Evolutionary conservation across 2,329 filamentous ascomycete species (phyloP).

Genomic region (Immersiporthe knoxdaviesiana): DNA sequence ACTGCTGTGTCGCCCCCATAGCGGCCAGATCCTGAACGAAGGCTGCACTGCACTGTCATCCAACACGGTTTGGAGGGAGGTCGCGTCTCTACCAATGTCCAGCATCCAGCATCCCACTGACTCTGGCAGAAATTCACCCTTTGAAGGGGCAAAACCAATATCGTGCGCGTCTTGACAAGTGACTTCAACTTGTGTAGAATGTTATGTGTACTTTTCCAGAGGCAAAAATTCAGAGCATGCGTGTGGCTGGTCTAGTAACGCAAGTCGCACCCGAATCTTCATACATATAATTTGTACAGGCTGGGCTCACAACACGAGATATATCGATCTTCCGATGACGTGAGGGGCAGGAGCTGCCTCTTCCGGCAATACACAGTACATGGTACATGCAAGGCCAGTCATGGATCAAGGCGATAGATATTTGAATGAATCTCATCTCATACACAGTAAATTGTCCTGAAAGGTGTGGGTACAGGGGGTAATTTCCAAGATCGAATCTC

Average conservation of each 20-base stretch:
- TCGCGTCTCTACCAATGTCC: neutral
- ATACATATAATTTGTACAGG: neutral
- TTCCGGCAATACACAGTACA: too few relatives aligned
- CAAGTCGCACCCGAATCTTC: neutral
- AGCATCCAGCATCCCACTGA: too few relatives aligned
- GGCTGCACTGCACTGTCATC: constrained; percentile 2
- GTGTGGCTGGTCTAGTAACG: neutral
- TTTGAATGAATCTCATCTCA: neutral
- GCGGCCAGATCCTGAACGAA: neutral
- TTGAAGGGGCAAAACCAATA: neutral
- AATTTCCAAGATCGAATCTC: constrained; percentile 9
- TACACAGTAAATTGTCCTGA: neutral
- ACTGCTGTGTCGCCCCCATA: neutral
- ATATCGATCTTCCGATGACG: neutral
- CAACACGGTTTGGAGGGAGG: neutral
- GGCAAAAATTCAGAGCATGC: too few relatives aligned
- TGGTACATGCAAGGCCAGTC: too few relatives aligned
- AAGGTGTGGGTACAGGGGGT: neutral
- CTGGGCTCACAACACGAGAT: neutral
- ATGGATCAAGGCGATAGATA: too few relatives aligned
- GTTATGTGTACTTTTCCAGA: too few relatives aligned
- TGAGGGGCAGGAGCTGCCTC: neutral
- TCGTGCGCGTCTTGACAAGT: neutral
- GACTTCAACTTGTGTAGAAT: neutral
- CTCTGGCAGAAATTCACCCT: too few relatives aligned